Base-by-base conservation (phyloP, 192 early-diverging fungal species). In the Linnemannia hyalina region DNA sequence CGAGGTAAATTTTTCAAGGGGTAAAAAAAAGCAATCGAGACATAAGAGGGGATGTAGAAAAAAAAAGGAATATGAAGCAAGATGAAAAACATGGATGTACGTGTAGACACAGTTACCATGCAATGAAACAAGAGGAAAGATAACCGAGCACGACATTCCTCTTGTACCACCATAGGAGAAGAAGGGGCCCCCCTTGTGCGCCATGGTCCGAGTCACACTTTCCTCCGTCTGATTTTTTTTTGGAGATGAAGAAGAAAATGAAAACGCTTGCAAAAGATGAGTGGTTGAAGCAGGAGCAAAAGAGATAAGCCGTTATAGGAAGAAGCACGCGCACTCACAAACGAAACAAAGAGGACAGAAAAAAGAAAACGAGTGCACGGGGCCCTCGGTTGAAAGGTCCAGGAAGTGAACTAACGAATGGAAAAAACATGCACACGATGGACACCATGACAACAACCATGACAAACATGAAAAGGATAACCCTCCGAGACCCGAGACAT, bases 371-470 rank as follows among this genome's bases (percentile, higher is more conserved):
- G 15, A 46, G 63, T n/a, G 44, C 63, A 68, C 68, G 41, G 68
- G 40, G 70, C 32, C 23, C 6, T 32, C 8, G 26, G 26, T 46
- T 47, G 49, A 63, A 70, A 40, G 69, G 69, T 23, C 69, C 38
- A 42, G 20, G 20, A 6, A 70, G 40, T 42, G 40, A 41, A n/a
- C 38, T 41, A 38, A 70, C 23, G 38, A 70, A n/a, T 70, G 35
- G 35, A 42, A 70, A 38, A 42, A 42, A 70, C 63, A 40, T 20
- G 38, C 69, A 32, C 60, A 71, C 70, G 20, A 23, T 60, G 55
- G 70, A 35, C 26, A 68, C 29, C 20, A 36, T 60, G 55, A 75
- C 80, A 75, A 49, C 44, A 70, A 68, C 79, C 26, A 54, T 52
- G 57, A 80, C 73, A 73, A 73, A 22, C 1, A 42, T 47, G 20